Conservation (phyloP, 2,329 filamentous ascomycete species). For the Fusarium odoratissimum region DNA sequence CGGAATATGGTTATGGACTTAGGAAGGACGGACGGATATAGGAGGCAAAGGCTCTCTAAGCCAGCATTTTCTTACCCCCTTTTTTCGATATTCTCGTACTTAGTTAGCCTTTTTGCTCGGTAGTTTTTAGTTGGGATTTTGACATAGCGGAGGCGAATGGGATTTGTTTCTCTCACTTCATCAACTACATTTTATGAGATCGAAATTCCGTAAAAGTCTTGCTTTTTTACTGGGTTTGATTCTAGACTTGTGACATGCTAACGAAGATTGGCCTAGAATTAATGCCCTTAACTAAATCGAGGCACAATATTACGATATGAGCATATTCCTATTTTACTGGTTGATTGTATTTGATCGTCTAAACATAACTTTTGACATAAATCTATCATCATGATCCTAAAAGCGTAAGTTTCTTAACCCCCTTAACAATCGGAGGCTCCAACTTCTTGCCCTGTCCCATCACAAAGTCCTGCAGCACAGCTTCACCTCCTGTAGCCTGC, state of each 20-base stretch:
- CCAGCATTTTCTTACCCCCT: constrained; percentile 7
- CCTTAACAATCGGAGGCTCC: constrained; percentile 61
- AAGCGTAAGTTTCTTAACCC: constrained; percentile 62
- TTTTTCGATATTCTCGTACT: constrained; percentile 36
- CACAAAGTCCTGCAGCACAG: constrained; percentile 63
- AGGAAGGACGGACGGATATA: constrained; percentile 12
- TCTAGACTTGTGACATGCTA: background rate
- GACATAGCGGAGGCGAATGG: constrained; percentile 52
- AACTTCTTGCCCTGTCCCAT: constrained; percentile 58
- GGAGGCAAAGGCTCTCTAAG: constrained; percentile 1
- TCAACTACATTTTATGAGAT: background rate
- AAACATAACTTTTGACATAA: constrained; percentile 14
- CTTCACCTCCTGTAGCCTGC: constrained; percentile 61
- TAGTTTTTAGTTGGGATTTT: constrained; percentile 33
- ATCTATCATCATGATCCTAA: constrained; percentile 54
- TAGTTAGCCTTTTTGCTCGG: constrained; percentile 21
- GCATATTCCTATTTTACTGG: background rate
- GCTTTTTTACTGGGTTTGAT: background rate
- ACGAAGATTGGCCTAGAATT: background rate
- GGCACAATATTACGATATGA: background rate
- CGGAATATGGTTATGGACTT: constrained; percentile 19
- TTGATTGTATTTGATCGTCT: constrained; percentile 18
- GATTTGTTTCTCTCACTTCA: constrained; percentile 16
- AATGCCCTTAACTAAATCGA: background rate
- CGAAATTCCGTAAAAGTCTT: background rate